Conservation (phyloP, 768 basidiomycete species). For the Dentipellis sp. region DNA sequence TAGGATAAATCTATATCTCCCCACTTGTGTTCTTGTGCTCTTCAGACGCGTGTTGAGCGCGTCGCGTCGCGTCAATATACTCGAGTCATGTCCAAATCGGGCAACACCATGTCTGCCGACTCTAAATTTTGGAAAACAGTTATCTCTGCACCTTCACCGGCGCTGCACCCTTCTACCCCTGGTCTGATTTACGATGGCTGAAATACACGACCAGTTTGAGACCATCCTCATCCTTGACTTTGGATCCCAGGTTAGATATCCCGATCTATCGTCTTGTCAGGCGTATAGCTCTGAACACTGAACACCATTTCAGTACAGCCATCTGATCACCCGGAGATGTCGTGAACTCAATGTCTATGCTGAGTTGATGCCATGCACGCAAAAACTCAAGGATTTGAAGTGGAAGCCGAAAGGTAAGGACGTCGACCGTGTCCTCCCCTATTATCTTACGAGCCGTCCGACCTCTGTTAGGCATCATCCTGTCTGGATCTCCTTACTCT, state of each 20-base stretch:
- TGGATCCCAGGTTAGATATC: conserved; percentile 73
- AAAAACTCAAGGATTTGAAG: conserved; percentile 73
- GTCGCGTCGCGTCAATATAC: not conserved
- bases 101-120: not conserved
- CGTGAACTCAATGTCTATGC: conserved; percentile 96
- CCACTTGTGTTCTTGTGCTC: no score
- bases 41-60: not conserved
- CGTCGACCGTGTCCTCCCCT: conserved; percentile 9
- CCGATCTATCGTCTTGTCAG: no score
- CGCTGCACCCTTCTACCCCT: not conserved
- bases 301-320: conserved; percentile 65
- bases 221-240: conserved; percentile 96
- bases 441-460: not conserved
- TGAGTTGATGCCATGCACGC: conserved; percentile 95
- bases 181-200: conserved; percentile 41
- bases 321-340: conserved; percentile 95
- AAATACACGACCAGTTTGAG: conserved; percentile 93
- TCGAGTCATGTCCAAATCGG: not conserved
- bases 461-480: conserved; percentile 64
- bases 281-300: not conserved
- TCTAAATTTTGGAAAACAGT: not conserved
- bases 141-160: not conserved
- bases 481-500: conserved; percentile 97
- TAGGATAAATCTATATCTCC: no score
- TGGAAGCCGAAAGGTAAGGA: conserved; percentile 89